These are phyloP conservation scores for Trichoderma sp. DNA, from an alignment of 2,329 filamentous ascomycete genomes.

Conservation along the genomic window DNA sequence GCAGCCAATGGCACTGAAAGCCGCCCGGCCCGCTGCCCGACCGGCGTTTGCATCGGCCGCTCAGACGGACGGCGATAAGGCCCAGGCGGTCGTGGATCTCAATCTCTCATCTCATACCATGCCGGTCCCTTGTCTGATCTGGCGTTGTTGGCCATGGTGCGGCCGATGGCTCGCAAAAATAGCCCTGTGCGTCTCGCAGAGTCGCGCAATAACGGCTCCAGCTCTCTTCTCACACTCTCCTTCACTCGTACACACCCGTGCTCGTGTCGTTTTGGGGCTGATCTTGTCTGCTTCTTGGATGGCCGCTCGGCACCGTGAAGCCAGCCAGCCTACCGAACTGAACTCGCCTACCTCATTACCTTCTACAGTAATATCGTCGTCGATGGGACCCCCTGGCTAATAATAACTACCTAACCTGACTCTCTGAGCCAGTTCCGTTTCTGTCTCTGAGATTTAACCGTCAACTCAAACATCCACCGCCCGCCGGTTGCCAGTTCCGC, in stretches of 20 bases:
- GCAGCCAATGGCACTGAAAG: constrained; percentile 13
- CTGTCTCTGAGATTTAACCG: constrained; percentile 8
- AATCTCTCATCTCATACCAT: constrained; percentile 20
- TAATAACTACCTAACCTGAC: neutral
- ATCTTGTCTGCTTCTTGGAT: neutral
- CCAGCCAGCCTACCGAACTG: neutral
- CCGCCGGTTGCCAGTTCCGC: neutral
- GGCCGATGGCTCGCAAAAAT: constrained; percentile 7
- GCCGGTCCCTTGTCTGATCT: constrained; percentile 8
- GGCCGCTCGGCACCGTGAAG: neutral
- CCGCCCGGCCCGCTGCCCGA: constrained; percentile 12
- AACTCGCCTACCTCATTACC: neutral
- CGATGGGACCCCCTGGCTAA: neutral
- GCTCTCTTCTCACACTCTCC: neutral
- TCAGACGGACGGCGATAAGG: constrained; percentile 23
- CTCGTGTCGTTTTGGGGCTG: neutral
- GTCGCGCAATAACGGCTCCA: neutral
- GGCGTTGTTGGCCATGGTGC: neutral
- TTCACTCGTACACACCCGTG: too few relatives aligned
- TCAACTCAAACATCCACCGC: neutral
- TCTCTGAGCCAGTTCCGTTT: neutral
- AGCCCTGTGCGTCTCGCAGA: constrained; percentile 4
- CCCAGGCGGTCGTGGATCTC: constrained; percentile 9
- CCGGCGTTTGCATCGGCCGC: constrained; percentile 23
- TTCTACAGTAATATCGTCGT: neutral